Evolutionary conservation across 2,329 filamentous ascomycete species (phyloP).

Genomic region (Sclerotiophoma versabilis): DNA sequence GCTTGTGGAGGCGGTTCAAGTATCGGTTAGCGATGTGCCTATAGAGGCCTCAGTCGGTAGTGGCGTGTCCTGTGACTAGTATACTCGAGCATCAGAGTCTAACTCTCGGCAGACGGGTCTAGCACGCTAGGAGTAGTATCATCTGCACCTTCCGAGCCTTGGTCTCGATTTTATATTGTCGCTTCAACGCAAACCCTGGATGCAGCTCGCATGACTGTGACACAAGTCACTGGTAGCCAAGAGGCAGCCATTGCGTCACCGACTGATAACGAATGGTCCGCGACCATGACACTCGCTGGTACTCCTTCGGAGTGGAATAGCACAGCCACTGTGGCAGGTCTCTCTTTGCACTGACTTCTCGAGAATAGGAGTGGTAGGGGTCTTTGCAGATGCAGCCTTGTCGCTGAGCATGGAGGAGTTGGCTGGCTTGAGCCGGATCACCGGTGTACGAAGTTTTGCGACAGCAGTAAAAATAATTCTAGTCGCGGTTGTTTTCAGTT

Average conservation of each 20-base stretch:
- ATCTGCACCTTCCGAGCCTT: background rate
- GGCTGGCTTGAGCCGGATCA: no score
- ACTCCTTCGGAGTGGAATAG: background rate
- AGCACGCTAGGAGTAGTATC: background rate
- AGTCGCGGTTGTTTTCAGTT: no score
- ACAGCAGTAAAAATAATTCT: no score
- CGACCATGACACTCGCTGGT: background rate
- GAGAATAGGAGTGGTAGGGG: no score
- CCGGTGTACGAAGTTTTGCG: no score
- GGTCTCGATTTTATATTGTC: background rate
- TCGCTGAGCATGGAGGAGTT: no score
- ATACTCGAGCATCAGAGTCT: background rate
- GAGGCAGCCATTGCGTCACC: background rate
- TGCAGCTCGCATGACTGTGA: background rate
- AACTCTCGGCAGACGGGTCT: background rate
- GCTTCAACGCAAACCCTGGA: background rate
- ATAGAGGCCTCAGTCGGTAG: background rate
- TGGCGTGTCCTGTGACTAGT: background rate
- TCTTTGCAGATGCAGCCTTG: no score
- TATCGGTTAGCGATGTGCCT: background rate
- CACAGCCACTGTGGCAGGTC: background rate
- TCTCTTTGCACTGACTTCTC: no score
- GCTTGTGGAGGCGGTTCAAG: background rate
- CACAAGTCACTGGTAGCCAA: background rate
- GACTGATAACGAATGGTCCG: background rate